These are phyloP conservation scores for Geotrichum candidum DNA, from an alignment of 1,139 yeast species.

Conservation along the genomic window DNA sequence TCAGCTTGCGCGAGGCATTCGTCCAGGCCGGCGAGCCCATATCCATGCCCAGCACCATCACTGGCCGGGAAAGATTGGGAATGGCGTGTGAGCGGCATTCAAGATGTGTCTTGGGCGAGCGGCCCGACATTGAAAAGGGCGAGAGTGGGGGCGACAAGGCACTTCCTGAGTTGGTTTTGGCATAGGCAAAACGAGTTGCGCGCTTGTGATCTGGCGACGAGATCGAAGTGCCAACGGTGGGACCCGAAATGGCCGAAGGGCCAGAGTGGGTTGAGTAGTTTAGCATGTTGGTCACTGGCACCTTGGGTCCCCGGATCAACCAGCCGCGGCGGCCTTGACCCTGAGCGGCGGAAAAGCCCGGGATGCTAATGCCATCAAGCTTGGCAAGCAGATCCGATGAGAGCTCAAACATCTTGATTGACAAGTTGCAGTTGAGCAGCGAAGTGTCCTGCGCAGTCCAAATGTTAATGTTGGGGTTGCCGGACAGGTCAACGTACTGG, in stretches of 20 bases:
- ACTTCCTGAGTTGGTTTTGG: conserved; percentile 21
- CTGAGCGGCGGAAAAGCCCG: conserved; percentile 44
- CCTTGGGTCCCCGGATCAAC: conserved; percentile 49
- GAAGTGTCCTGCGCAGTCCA: conserved; percentile 50
- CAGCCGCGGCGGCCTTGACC: conserved; percentile 79
- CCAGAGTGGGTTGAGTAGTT: conserved; percentile 9
- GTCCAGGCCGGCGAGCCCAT: conserved; percentile 30
- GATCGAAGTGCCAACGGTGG: conserved; percentile 4
- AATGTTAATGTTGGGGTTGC: conserved; percentile 43
- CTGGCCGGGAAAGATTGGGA: conserved; percentile 17
- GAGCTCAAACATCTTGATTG: conserved; percentile 39
- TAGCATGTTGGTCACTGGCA: conserved; percentile 5
- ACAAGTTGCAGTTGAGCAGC: conserved; percentile 38
- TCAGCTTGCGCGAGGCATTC: conserved; percentile 32
- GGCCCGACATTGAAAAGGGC: conserved; percentile 1
- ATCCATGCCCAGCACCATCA: conserved; percentile 24
- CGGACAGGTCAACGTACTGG: conserved; percentile 48
- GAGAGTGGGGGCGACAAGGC: conserved; percentile 15
- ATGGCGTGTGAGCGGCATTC: not conserved
- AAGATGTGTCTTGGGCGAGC: conserved; percentile 4
- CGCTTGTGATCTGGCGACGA: conserved; percentile 19
- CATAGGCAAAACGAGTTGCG: conserved; percentile 29
- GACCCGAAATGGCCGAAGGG: conserved; percentile 12
- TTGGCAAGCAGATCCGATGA: conserved; percentile 32
- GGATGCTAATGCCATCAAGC: conserved; percentile 29